A percentile compares a stretch with the other conserved stretches of the same genome.
Conservation (phyloP, 2,329 filamentous ascomycete species). For the Aspergillus proliferans region DNA sequence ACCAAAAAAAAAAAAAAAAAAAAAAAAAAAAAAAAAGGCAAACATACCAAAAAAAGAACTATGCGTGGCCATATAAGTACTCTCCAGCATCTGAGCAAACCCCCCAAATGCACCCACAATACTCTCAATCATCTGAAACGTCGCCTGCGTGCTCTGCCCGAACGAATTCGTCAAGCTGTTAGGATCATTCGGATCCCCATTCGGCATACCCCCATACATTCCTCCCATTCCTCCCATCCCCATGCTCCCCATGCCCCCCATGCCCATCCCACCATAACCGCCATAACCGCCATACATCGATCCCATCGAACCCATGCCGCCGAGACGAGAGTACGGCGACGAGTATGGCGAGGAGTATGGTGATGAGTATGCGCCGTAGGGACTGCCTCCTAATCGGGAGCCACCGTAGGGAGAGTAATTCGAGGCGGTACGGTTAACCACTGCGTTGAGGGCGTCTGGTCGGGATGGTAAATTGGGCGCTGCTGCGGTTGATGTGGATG, state of each 20-base stretch:
- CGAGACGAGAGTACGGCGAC: conserved; percentile 51
- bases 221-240: conserved; percentile 40
- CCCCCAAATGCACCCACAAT: conserved; percentile 95
- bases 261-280: conserved; percentile 32
- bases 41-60: conserved; percentile 91
- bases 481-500: conserved; percentile 37
- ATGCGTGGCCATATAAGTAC: conserved; percentile 99
- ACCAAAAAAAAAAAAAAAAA: neutral
- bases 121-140: conserved; percentile 97
- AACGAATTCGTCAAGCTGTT: conserved; percentile 94
- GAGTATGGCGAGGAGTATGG: conserved; percentile 55
- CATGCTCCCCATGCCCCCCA: conserved; percentile 44
- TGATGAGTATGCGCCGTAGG: conserved; percentile 47
- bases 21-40: neutral
- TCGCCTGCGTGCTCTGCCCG: conserved; percentile 88
- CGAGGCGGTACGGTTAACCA: conserved; percentile 83
- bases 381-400: conserved; percentile 51
- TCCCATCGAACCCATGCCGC: conserved; percentile 43
- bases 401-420: conserved; percentile 64
- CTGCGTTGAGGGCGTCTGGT: conserved; percentile 67
- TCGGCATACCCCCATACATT: conserved; percentile 47
- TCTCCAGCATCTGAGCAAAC: conserved; percentile 98
- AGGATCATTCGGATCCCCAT: conserved; percentile 69
- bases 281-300: conserved; percentile 28
- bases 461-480: conserved; percentile 72